Conservation (phyloP, 78 protist species). For the Acrasis kona region DNA sequence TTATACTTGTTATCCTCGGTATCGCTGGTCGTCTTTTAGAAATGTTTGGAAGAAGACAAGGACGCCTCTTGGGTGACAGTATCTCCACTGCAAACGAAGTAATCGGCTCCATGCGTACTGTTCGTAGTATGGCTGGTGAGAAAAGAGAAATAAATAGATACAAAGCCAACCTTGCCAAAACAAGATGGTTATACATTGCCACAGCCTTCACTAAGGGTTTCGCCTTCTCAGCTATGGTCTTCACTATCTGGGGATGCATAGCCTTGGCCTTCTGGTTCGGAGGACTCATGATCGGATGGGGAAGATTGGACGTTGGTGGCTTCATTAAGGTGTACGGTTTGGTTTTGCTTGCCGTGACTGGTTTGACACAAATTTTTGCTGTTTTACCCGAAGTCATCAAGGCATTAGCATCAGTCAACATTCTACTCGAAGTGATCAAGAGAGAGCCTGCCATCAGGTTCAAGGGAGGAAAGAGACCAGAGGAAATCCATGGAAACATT, state of each 20-base stretch:
- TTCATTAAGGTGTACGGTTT: not conserved
- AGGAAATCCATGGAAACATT: constrained; percentile 34
- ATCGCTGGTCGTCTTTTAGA: not conserved
- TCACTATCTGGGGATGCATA: not conserved
- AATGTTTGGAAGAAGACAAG: constrained; percentile 48
- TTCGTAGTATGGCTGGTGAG: constrained; percentile 34
- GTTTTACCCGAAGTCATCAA: not conserved
- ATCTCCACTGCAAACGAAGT: constrained; percentile 62
- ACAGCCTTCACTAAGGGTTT: not conserved
- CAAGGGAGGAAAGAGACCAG: not conserved
- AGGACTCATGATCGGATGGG: not conserved
- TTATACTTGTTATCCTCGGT: not conserved
- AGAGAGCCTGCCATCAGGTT: not conserved
- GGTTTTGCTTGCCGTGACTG: not conserved
- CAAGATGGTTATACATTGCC: not conserved
- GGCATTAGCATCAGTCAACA: not conserved
- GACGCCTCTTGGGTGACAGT: constrained; percentile 48
- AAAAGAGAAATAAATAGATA: not conserved
- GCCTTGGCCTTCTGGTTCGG: not conserved
- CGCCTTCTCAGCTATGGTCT: not conserved
- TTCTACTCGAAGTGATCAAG: not conserved
- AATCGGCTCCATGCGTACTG: constrained; percentile 50
- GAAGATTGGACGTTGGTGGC: not conserved
- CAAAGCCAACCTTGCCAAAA: not conserved
- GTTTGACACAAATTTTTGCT: not conserved